Evolutionary conservation across 2,329 filamentous ascomycete species (phyloP).

Genomic region (Paracorniculantispora psalliotae): DNA sequence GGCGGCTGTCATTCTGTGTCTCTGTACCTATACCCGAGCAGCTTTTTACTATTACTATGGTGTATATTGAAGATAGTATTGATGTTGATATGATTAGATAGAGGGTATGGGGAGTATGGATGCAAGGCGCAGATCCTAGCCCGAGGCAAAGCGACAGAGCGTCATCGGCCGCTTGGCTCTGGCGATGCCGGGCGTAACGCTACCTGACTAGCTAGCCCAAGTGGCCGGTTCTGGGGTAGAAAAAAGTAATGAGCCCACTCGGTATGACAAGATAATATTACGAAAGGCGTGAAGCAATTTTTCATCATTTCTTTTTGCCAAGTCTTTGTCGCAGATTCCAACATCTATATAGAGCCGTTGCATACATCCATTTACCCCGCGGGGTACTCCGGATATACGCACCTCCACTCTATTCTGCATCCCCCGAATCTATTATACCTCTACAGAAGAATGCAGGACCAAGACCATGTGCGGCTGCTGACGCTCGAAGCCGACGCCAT

Average conservation of each 20-base stretch:
- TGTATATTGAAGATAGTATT: too few relatives aligned
- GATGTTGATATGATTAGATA: background rate
- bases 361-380: background rate
- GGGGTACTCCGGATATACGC: background rate
- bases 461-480: background rate
- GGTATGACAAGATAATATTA: background rate
- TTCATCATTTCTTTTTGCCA: background rate
- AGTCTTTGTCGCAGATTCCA: too few relatives aligned
- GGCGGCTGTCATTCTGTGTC: constrained; percentile 14
- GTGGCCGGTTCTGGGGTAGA: background rate
- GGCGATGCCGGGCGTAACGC: too few relatives aligned
- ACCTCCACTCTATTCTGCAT: too few relatives aligned
- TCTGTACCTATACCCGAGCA: too few relatives aligned
- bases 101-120: background rate
- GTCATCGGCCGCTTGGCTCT: too few relatives aligned
- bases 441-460: background rate
- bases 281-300: background rate
- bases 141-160: background rate
- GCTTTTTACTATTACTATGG: background rate
- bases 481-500: constrained; percentile 9
- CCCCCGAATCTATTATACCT: too few relatives aligned
- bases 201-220: background rate
- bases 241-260: background rate
- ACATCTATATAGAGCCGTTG: background rate
- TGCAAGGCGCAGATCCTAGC: background rate